These are phyloP conservation scores for Phalaenopsis hybrid DNA, from an alignment of 116 monocot species.

Conservation along the genomic window DNA sequence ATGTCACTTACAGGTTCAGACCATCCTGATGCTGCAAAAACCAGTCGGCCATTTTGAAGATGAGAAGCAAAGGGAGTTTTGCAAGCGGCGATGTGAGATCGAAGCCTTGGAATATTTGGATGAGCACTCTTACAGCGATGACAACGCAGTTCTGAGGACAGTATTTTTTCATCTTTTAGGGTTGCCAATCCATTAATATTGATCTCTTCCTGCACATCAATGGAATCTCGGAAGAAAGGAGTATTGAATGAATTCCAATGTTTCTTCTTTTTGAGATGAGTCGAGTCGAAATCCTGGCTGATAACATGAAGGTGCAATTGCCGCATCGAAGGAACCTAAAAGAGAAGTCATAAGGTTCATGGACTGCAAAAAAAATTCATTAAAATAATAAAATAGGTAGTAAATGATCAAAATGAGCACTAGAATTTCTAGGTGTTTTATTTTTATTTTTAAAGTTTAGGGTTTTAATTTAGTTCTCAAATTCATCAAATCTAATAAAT, in stretches of 20 bases:
- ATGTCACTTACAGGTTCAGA: not conserved
- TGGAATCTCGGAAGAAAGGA: slow-evolving; percentile 76
- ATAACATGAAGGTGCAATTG: slow-evolving; percentile 96
- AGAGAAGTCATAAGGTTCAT: slow-evolving; percentile 1
- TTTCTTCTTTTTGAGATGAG: slow-evolving; percentile 75
- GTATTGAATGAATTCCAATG: slow-evolving; percentile 93
- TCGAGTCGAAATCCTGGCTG: slow-evolving; percentile 91
- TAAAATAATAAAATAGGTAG: not conserved
- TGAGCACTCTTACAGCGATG: slow-evolving; percentile 83
- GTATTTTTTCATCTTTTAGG: slow-evolving; percentile 38
- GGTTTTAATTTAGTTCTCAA: too few relatives aligned
- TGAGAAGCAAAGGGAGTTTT: slow-evolving; percentile 37
- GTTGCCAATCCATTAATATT: slow-evolving; percentile 34
- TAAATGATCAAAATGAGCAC: not conserved
- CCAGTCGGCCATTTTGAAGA: slow-evolving; percentile 34
- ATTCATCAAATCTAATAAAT: too few relatives aligned
- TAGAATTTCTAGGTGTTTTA: not conserved
- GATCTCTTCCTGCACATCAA: slow-evolving; percentile 66
- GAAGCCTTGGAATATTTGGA: slow-evolving; percentile 88
- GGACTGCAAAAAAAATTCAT: not conserved
- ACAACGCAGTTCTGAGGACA: slow-evolving; percentile 74
- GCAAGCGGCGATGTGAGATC: slow-evolving; percentile 54
- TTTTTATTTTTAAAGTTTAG: too few relatives aligned
- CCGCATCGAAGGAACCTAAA: slow-evolving; percentile 80
- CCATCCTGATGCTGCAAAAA: slow-evolving; percentile 15